These are phyloP conservation scores for Vanrija sp. DNA, from an alignment of 1,284 basidiomycete genomes.

Conservation along the genomic window DNA sequence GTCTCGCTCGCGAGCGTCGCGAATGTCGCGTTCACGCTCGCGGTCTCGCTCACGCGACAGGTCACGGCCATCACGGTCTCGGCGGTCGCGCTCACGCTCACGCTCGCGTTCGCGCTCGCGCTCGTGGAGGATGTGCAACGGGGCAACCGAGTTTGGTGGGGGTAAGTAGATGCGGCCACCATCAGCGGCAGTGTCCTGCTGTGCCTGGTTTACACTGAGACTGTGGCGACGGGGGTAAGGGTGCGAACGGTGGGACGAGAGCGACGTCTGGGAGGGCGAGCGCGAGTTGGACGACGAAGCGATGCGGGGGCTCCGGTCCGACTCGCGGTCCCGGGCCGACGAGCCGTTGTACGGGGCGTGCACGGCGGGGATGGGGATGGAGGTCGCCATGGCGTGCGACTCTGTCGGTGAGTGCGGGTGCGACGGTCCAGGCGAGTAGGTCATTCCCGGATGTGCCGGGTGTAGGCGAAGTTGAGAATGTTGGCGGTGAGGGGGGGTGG, in stretches of 20 bases:
- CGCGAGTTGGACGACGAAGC: constrained; percentile 3
- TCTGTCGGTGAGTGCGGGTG: constrained; percentile 1
- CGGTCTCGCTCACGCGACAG: constrained; percentile 5
- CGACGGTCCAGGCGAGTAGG: background rate
- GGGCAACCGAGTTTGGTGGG: constrained; percentile 15
- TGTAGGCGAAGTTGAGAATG: too few species aligned
- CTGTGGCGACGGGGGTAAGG: constrained; percentile 11
- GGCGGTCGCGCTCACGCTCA: constrained; percentile 5
- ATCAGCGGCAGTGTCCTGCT: background rate
- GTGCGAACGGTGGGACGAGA: constrained; percentile 14
- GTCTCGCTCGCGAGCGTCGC: background rate
- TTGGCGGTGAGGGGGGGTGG: too few species aligned
- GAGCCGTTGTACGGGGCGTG: background rate
- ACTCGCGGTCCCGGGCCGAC: background rate
- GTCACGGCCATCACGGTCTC: constrained; percentile 2
- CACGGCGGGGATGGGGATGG: constrained; percentile 13
- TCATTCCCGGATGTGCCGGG: background rate
- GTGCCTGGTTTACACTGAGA: constrained; percentile 1
- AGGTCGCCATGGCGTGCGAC: constrained; percentile 8
- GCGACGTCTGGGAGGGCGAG: constrained; percentile 2
- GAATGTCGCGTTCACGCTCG: constrained; percentile 11
- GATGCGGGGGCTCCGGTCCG: background rate
- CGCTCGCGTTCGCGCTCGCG: constrained; percentile 6
- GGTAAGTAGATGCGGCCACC: constrained; percentile 7
- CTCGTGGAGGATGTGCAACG: constrained; percentile 17